Base-by-base conservation (phyloP, 371 early-diverging fungal genomes). In the Apophysomyces ossiformis region DNA sequence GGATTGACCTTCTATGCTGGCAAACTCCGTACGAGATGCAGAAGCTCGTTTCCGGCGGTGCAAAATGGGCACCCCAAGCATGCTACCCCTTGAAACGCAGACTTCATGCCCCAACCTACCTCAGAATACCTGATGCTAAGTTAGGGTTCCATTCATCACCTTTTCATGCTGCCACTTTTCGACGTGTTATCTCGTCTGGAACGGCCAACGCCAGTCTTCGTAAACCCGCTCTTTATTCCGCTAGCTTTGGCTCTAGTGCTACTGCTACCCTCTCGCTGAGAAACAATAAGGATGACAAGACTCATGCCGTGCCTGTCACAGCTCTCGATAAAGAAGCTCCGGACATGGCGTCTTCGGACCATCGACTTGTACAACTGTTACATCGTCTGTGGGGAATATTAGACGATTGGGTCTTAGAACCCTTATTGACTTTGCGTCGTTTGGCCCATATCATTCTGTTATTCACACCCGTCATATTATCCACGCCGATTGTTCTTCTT, bases 401-500 rank as follows among this genome's bases (percentile, higher is more conserved):
- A 15, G 83, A 86, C 12, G 73, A 75, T 0, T 87, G 83, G 62
- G 46, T 91, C 2, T 37, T 89, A 1, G 89, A 90, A 37, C 90
- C 91, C 3, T 45, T 87, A 7, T 41, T 85, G 58, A 84, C 87
- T 0, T 61, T 85, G 7, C 78, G 81, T 60, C 83, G 91, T 9
- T 84, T 92, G 43, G 70, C 79, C 3, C 83, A 88, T 61, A 80
- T 92, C 16, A 45, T 83, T 2, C 50, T 86, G 1, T 60, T 90
- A 32, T 92, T 93, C 74, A 59, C 84, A 15, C 95, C 95, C 0
- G 80, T 93, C 8, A 69, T 85, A 4, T 37, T 88, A 7, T 66
- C 85, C 0, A 70, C 76, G 6, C 93, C 93, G 0, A 69, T 72
- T 0, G 71, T 84, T 21, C 84, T 84, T 58, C 66, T 91, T 43